Evolutionary conservation across 306 rosid species (phyloP).

Genomic region (Fragaria ananassa): DNA sequence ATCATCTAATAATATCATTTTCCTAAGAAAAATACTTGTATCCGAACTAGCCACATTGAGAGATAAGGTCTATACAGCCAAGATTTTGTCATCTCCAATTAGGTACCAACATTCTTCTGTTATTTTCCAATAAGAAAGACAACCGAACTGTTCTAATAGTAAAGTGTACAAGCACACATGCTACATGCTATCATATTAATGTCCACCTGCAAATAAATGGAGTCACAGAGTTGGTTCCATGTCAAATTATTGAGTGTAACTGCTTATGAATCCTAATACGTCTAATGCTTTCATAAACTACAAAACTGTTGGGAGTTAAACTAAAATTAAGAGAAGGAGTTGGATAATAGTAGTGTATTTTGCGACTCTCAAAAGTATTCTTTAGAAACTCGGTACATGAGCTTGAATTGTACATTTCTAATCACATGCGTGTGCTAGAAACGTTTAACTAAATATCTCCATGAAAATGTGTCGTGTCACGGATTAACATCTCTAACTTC

Average conservation of each 20-base stretch:
- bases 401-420: too few species aligned
- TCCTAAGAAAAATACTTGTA: too few species aligned
- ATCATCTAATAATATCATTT: background rate
- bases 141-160: background rate
- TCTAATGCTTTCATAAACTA: background rate
- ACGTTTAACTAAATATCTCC: background rate
- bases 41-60: too few species aligned
- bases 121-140: background rate
- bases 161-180: background rate
- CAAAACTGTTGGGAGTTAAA: background rate
- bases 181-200: background rate
- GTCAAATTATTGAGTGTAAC: background rate
- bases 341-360: background rate
- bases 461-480: background rate
- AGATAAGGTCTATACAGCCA: background rate
- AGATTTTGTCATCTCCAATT: background rate
- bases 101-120: background rate
- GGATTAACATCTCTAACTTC: background rate
- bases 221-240: background rate
- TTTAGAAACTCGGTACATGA: background rate
- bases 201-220: background rate
- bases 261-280: background rate
- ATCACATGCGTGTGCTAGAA: background rate
- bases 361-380: background rate
- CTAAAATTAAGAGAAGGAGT: background rate